Percentiles rank a stretch among this genome's conserved stretches.
Evolutionary conservation across 345 rosid species (phyloP).

Genomic region (Raphanus sativus): DNA sequence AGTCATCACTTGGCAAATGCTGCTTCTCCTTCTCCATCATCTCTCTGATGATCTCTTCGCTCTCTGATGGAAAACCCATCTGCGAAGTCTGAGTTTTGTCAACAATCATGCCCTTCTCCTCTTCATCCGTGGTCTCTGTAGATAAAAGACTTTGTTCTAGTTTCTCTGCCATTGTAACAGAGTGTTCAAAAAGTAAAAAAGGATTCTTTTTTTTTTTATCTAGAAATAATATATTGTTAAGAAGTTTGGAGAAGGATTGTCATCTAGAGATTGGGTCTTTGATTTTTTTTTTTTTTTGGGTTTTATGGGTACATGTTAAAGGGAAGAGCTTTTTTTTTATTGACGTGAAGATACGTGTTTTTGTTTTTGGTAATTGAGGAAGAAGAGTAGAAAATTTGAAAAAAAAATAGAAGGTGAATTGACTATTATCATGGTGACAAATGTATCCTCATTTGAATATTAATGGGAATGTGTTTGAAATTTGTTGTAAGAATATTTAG

Average conservation of each 20-base stretch:
- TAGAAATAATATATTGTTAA: conserved; percentile 1
- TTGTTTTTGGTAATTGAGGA: conserved; percentile 38
- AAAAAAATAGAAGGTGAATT: neutral
- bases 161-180: conserved; percentile 51
- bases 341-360: conserved; percentile 22
- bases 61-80: conserved; percentile 46
- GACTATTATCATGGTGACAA: conserved; percentile 25
- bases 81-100: conserved; percentile 34
- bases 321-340: conserved; percentile 41
- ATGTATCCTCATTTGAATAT: conserved; percentile 7
- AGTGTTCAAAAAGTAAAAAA: neutral
- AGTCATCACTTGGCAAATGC: conserved; percentile 56
- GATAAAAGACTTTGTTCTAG: conserved; percentile 53
- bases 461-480: conserved; percentile 9
- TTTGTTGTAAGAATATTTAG: neutral
- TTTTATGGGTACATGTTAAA: conserved; percentile 2
- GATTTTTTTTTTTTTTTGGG: conserved; percentile 16
- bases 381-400: neutral
- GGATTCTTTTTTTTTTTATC: neutral
- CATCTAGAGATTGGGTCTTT: conserved; percentile 42
- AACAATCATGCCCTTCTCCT: conserved; percentile 30
- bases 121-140: conserved; percentile 45
- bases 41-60: conserved; percentile 52
- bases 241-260: conserved; percentile 25
- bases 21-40: conserved; percentile 62